Base-by-base conservation (phyloP, 192 early-diverging fungal species). In the Mortierella hygrophila region DNA sequence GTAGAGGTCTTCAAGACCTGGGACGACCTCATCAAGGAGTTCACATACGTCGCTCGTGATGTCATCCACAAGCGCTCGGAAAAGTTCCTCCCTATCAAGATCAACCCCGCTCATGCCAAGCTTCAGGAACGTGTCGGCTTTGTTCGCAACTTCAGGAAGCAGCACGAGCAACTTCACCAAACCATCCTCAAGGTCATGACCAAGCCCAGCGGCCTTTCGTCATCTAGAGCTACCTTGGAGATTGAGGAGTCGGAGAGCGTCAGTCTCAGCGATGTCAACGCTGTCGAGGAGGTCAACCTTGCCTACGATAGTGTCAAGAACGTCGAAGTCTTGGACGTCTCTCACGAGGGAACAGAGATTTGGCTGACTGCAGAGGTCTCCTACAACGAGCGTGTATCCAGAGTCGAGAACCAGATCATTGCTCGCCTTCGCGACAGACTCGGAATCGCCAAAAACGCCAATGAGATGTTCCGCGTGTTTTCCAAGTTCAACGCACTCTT, bases 401-500 rank as follows among this genome's bases (percentile, higher is more conserved):
- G 96, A 15, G 97, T 99, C 15, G 99, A 99, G 87, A 99, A 98
- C 89, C 96, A 97, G 88, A 99, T 99, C 80, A 99, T 99, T 81
- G 93, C 95, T 26, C 93, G 94, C 26, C 78, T 88, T 47, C 94
- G 98, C 32, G 98, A 99, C 90, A 92, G 97, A 32, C 93, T 99
- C 47, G 99, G 97, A 32, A 97, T 95, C 13, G 96, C 96, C 70
- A 96, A 96, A 88, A 99, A 96, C 84, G 99, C 99, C 6, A 97
- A 96, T 70, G 99, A 99, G 84, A 99, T 99, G 98, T 99, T 99
- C 91, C 93, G 98, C 21, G 97, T 99, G 32, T 99, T 99, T 85
- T 98, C 97, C 55, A 99, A 99, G 85, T 99, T 99, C 93, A 99
- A 99, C 85, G 98, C 98, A 4, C 93, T 99, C 55, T 99, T 99